Conservation (phyloP, 2,329 filamentous ascomycete genomes). For the Colletotrichum musae region DNA sequence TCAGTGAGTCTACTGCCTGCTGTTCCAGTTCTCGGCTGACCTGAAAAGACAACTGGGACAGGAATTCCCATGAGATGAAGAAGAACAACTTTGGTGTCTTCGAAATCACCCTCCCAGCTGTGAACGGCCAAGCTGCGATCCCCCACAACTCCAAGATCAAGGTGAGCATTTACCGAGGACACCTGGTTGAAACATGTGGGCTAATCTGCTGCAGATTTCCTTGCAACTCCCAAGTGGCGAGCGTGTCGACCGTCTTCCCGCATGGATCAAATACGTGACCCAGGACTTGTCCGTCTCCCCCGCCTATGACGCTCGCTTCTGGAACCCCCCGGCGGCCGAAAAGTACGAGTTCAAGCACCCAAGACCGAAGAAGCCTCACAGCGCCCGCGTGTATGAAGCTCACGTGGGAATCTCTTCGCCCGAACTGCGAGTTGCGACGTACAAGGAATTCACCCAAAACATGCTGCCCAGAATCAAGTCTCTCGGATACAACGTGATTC, state of each 20-base stretch:
- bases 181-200: background rate
- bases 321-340: constrained; percentile 87
- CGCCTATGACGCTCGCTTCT: constrained; percentile 95
- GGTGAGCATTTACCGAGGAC: constrained; percentile 62
- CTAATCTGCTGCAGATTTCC: constrained; percentile 74
- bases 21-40: background rate
- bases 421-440: constrained; percentile 89
- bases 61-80: constrained; percentile 87
- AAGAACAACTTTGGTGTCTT: constrained; percentile 90
- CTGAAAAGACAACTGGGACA: constrained; percentile 84
- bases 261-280: constrained; percentile 98
- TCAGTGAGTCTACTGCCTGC: constrained; percentile 74
- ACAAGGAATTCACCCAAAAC: constrained; percentile 96
- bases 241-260: constrained; percentile 88
- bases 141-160: constrained; percentile 97
- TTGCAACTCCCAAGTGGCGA: constrained; percentile 85
- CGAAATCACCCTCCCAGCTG: constrained; percentile 82
- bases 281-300: constrained; percentile 93
- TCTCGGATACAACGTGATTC: constrained; percentile 96
- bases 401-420: constrained; percentile 97
- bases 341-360: constrained; percentile 88
- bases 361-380: constrained; percentile 85
- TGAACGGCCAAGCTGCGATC: constrained; percentile 82
- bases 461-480: constrained; percentile 92
- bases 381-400: constrained; percentile 96